phyloP scores from a whole-genome alignment of 2,329 filamentous ascomycete genomes.

The Achaetomium macrosporum region DNA sequence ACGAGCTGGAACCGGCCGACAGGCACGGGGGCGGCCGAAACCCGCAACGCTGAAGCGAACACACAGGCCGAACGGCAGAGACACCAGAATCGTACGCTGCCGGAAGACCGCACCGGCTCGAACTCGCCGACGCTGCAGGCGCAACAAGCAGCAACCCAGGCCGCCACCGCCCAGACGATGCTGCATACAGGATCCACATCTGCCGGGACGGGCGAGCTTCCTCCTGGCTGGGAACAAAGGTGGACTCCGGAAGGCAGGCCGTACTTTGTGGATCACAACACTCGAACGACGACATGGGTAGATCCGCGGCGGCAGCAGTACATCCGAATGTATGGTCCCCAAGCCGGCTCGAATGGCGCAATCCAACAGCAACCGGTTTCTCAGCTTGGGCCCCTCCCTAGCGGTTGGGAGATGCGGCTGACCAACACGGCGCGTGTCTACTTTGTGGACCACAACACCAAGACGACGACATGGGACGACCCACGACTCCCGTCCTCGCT shows the following conservation, averaged over 20 bases:
- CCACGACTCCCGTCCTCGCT: conserved; percentile 89
- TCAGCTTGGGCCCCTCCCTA: conserved; percentile 88
- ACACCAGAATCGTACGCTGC: conserved; percentile 91
- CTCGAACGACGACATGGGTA: conserved; percentile 96
- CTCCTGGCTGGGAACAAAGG: conserved; percentile 92
- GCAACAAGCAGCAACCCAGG: conserved; percentile 39
- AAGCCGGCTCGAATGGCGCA: conserved; percentile 75
- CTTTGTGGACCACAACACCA: conserved; percentile 99
- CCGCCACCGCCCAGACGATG: conserved; percentile 65
- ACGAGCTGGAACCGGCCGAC: conserved; percentile 94
- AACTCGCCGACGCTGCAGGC: conserved; percentile 76
- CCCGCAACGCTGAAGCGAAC: conserved; percentile 77
- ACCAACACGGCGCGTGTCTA: conserved; percentile 98
- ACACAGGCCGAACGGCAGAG: conserved; percentile 89
- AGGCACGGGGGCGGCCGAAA: conserved; percentile 68
- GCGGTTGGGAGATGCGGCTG: conserved; percentile 98
- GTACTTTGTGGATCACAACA: conserved; percentile 99
- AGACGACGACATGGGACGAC: conserved; percentile 99
- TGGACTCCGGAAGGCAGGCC: conserved; percentile 90
- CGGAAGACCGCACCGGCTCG: conserved; percentile 89
- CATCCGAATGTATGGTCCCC: conserved; percentile 91
- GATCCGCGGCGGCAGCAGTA: conserved; percentile 96
- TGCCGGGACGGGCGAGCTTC: conserved; percentile 88
- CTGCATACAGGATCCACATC: conserved; percentile 94
- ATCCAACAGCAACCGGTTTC: conserved; percentile 98